Evolutionary conservation across 2,329 filamentous ascomycete genomes (phyloP).

Genomic region (Leptographium wingfieldii): DNA sequence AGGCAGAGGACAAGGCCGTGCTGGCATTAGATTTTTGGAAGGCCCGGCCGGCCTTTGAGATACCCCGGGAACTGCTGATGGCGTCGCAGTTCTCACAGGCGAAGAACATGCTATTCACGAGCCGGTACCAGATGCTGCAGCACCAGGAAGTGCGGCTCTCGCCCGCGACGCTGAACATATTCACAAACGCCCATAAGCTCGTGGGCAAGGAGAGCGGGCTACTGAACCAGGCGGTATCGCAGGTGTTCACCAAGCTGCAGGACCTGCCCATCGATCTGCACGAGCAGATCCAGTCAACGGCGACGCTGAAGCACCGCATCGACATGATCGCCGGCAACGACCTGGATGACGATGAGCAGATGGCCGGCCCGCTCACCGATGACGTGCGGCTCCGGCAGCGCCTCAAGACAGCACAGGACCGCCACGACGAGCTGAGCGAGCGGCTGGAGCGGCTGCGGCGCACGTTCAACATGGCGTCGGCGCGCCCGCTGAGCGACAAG

Average conservation of each 20-base stretch:
- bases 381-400: slow-evolving; percentile 47
- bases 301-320: slow-evolving; percentile 52
- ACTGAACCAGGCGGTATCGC: slow-evolving; percentile 56
- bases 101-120: slow-evolving; percentile 38
- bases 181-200: slow-evolving; percentile 61
- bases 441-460: slow-evolving; percentile 47
- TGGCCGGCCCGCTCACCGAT: slow-evolving; percentile 28
- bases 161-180: slow-evolving; percentile 55
- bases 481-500: slow-evolving; percentile 46
- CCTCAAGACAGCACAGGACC: slow-evolving; percentile 38
- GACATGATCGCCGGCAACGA: slow-evolving; percentile 53
- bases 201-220: slow-evolving; percentile 56
- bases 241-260: slow-evolving; percentile 60
- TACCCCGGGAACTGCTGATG: slow-evolving; percentile 11
- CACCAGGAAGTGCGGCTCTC: slow-evolving; percentile 58
- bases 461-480: slow-evolving; percentile 33
- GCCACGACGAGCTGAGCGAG: slow-evolving; percentile 42
- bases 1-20: slow-evolving; percentile 26
- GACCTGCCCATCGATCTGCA: slow-evolving; percentile 54
- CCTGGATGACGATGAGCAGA: slow-evolving; percentile 10
- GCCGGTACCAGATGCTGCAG: slow-evolving; percentile 45
- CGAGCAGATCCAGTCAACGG: slow-evolving; percentile 53
- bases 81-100: slow-evolving; percentile 28
- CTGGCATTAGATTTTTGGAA: slow-evolving; percentile 37
- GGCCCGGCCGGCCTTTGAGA: slow-evolving; percentile 23